Conservation (phyloP, 2,329 filamentous ascomycete species). For the Ploettnerulaceae sp. region DNA sequence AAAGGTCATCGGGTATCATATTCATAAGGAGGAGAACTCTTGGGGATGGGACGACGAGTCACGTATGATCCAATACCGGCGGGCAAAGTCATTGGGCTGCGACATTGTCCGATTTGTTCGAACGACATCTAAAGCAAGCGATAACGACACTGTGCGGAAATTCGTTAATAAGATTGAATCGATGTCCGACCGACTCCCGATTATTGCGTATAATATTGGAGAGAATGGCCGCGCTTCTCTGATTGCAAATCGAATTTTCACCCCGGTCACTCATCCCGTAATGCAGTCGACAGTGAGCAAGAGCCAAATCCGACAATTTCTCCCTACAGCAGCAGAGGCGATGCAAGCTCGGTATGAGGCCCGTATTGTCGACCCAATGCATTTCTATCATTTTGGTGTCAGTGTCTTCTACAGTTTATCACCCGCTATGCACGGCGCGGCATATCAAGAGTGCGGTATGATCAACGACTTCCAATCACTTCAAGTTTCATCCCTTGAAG, state of each 20-base stretch:
- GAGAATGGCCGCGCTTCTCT: conserved; percentile 49
- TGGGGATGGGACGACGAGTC: conserved; percentile 45
- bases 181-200: conserved; percentile 26
- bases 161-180: conserved; percentile 29
- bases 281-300: conserved; percentile 49
- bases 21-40: conserved; percentile 33
- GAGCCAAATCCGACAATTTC: conserved; percentile 29
- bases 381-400: conserved; percentile 69
- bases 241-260: conserved; percentile 53
- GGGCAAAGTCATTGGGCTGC: conserved; percentile 47
- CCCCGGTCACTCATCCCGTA: conserved; percentile 50
- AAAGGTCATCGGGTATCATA: conserved; percentile 49
- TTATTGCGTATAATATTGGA: conserved; percentile 53
- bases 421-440: conserved; percentile 72
- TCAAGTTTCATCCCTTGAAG: conserved; percentile 57
- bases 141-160: conserved; percentile 40
- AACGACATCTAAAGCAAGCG: conserved; percentile 43
- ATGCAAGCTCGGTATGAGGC: conserved; percentile 59
- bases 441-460: conserved; percentile 61
- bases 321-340: conserved; percentile 53
- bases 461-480: conserved; percentile 62
- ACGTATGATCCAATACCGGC: conserved; percentile 45
- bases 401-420: conserved; percentile 69
- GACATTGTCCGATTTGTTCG: conserved; percentile 52
- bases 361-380: conserved; percentile 63